A percentile compares a stretch with the other conserved stretches of the same genome.
Conservation (phyloP, 306 rosid species). For the Ormosia emarginata region DNA sequence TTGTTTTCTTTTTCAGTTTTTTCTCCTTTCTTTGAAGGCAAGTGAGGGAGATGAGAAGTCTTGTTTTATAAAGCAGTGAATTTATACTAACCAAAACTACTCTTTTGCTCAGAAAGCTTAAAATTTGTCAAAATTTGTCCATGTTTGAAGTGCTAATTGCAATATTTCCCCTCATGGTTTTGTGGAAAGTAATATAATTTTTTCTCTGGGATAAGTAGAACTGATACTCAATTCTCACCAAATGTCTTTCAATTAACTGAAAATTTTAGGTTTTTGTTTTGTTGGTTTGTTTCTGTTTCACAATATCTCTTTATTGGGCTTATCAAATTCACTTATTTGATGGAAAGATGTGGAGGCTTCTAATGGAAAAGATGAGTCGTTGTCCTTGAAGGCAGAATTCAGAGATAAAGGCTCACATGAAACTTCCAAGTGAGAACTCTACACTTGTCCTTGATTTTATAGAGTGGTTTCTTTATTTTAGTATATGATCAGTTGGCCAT, state of each 20-base stretch:
- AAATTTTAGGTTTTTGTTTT: not conserved
- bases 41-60: not conserved
- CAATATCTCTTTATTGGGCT: slow-evolving; percentile 21
- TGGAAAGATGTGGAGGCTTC: slow-evolving; percentile 42
- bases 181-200: not conserved
- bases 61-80: not conserved
- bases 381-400: slow-evolving; percentile 32
- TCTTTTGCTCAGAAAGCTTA: not conserved
- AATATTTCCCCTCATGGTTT: not conserved
- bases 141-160: not conserved
- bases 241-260: not conserved
- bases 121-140: not conserved
- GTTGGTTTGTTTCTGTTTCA: slow-evolving; percentile 15
- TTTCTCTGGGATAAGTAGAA: not conserved
- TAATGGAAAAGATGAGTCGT: slow-evolving; percentile 34
- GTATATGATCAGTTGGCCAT: not conserved
- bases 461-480: slow-evolving; percentile 13
- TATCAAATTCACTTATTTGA: slow-evolving; percentile 29
- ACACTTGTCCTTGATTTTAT: slow-evolving; percentile 15
- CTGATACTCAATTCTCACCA: not conserved
- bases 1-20: not conserved
- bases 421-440: slow-evolving; percentile 49
- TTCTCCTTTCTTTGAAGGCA: not conserved
- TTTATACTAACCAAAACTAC: not conserved
- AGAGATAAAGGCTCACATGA: slow-evolving; percentile 31